A percentile compares a stretch with the other conserved stretches of the same genome.
These are phyloP conservation scores for Leishmania martiniquensis DNA, from an alignment of 208 protist genomes.

Conservation along the genomic window DNA sequence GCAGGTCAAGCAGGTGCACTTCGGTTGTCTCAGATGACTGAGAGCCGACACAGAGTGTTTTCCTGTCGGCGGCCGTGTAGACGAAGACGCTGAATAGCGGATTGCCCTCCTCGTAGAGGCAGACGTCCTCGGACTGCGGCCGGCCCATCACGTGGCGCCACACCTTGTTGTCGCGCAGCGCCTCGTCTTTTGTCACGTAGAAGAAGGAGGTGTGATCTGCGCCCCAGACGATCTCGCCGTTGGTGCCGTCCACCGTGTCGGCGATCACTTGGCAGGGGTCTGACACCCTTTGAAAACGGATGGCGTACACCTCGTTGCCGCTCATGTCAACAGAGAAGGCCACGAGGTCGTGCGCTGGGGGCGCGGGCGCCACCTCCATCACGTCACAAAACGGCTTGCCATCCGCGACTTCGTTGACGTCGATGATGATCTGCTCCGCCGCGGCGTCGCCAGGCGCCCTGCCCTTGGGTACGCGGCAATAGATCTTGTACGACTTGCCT, in stretches of 20 bases:
- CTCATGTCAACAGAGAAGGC: conserved; percentile 87
- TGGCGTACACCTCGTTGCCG: conserved; percentile 88
- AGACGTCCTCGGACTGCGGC: conserved; percentile 73
- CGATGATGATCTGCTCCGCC: conserved; percentile 80
- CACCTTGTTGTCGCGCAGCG: conserved; percentile 81
- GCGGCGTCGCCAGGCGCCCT: conserved; percentile 47
- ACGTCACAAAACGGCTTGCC: conserved; percentile 85
- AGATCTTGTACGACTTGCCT: conserved; percentile 87
- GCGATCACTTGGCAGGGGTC: conserved; percentile 21
- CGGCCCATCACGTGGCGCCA: conserved; percentile 86
- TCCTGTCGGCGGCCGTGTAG: conserved; percentile 62
- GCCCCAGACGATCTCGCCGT: conserved; percentile 80
- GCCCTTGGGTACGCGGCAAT: conserved; percentile 72
- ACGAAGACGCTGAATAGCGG: conserved; percentile 66
- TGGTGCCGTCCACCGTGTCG: conserved; percentile 72
- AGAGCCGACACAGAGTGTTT: conserved; percentile 68
- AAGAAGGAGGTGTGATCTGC: conserved; percentile 69
- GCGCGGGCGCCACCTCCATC: conserved; percentile 47
- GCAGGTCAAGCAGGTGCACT: conserved; percentile 76
- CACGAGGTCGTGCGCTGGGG: conserved; percentile 62
- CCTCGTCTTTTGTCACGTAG: conserved; percentile 83
- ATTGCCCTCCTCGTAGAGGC: conserved; percentile 81
- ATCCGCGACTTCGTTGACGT: conserved; percentile 85
- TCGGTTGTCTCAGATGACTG: conserved; percentile 82
- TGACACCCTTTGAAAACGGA: conserved; percentile 52